Evolutionary conservation across 495 filamentous ascomycete genomes (phyloP), one percentile per base, ranked within the genome.

Genomic region (Margaritispora aquatica): DNA sequence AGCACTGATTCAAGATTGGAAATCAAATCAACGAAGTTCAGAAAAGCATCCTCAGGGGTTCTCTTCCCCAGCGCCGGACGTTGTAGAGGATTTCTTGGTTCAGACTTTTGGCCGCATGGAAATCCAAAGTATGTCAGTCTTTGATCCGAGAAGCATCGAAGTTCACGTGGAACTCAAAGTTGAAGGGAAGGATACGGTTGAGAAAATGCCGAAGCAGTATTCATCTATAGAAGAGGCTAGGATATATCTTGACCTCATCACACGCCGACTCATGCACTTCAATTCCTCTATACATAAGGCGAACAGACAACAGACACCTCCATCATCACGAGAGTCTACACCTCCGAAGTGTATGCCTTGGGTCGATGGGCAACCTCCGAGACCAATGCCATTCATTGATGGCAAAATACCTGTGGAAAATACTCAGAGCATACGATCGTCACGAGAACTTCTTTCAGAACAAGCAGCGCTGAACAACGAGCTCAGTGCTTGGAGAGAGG

Each of bases 1-100:
- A 13, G 55, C 26, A 8, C 29, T 61, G 15, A 41, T 68, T 21
- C 60, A 61, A 13, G 63, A 64, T n/a, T 70, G 64, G 54, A 58
- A 48, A 52, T 17, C 26, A 1, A 27, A 36, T 13, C 61, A 58
- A 22, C 24, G 11, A 34, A 41, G 57, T 19, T 11, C 55, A 13
- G 19, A 23, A 26, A 54, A 53, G n/a, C 56, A 58, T 19, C 55
- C 51, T n/a, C 51, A 49, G 26, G 57, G 57, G 1, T 60, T 57
- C 21, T 60, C 57, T 36, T 57, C 55, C 1, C 62, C 57, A 10
- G 29, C 41, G 3, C 58, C 62, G 11, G 41, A 57, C 24, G 31
- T 48, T 24, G 57, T 64, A 7, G 62, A 64, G 4, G 62, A 64
- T 29, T 57, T 44, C 26, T 55, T 64, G 1, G 57, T 60, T 9